Base-by-base conservation (phyloP, 371 early-diverging fungal genomes). In the Fennellomyces sp. region DNA sequence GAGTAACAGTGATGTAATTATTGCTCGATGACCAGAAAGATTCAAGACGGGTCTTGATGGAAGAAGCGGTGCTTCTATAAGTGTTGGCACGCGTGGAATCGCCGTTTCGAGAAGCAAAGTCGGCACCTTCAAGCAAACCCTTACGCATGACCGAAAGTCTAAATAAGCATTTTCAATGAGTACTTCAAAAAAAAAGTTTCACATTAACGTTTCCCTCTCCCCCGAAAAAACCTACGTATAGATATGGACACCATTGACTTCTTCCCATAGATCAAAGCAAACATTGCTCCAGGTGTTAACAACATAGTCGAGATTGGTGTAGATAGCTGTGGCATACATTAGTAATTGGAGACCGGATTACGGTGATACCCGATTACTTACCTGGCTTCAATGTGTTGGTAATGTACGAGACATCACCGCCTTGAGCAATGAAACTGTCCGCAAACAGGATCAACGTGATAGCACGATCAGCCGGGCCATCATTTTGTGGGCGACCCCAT, bases 391-490 rank as follows among this genome's bases (percentile, higher is more conserved):
- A 41, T 11, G 60, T 60, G 28, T 56, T 28, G 41, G 47, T 60
- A 13, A 60, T 56, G 27, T 65, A 59, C 35, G 65, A 35, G n/a
- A 48, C 36, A 50, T 52, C 52, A 33, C 52, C 52, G 8, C 60
- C 60, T 29, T 55, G 47, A 36, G 55, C 47, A 29, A 52, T 49
- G 36, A 63, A 76, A 41, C 67, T 58, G 2, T 73, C 29, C 2
- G 81, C 81, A 58, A 83, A 87, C 15, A 60, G 33, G 0, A 83
- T 76, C 19, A 88, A 52, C 15, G 83, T 61, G 2, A 69, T 65
- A 0, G 87, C 90, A 2, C 94, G 83, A 17, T 90, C 81, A 5
- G 92, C 93, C 26, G 94, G 94, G 0, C 92, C 93, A 64, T 94
- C 95, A 61, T 89, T 88, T 69, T 94, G 94, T 28, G 93, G 92